Base-by-base conservation (phyloP, 352 stramenopile species). In the Phytophthora hibernalis region DNA sequence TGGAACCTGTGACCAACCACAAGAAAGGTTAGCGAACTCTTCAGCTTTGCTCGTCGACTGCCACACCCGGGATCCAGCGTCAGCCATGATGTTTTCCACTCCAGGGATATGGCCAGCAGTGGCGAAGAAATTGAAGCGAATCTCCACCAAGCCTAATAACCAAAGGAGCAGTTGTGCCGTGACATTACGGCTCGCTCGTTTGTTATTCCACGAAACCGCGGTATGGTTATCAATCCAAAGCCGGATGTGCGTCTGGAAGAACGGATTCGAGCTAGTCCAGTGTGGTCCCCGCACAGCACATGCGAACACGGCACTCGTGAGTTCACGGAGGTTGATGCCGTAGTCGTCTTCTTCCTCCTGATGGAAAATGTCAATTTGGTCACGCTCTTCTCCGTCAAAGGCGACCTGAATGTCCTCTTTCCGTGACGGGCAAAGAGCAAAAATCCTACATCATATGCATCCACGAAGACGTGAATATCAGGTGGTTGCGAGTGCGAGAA, bases 161-260 rank as follows among this genome's bases (percentile, higher is more conserved):
- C 62, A 8, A 2, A 70, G 18, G 1, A 61, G 5, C 0, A 70
- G 9, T 30, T 65, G 54, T 8, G 63, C 49, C 0, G 35, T 35
- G 1, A 5, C 12, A 35, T 65, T 59, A 8, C 31, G 20, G 15
- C 40, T 65, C n/a, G 49, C 30, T 5, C 52, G 51, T 2, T 57
- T 54, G 35, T 73, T 68, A 15, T 49, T 57, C 58, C 65, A 68
- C 9, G 51, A 44, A 0, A 73, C 50, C 0, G 58, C 53, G 0
- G 65, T 65, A 11, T 35, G 45, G 18, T 75, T 70, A 20, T 75
- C 67, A 24, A 68, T 75, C 43, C 47, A 67, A 1, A 75, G 35
- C 0, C 47, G 38, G 6, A 74, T 51, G 21, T 65, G 65, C 12
- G 6, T 40, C 10, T 44, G 35, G 1, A 3, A 12, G 30, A 26